Percentiles rank a stretch among this genome's conserved stretches.
These are phyloP conservation scores for Pelargonium myrrhifolium DNA, from an alignment of 441 rosid species.

Conservation along the genomic window DNA sequence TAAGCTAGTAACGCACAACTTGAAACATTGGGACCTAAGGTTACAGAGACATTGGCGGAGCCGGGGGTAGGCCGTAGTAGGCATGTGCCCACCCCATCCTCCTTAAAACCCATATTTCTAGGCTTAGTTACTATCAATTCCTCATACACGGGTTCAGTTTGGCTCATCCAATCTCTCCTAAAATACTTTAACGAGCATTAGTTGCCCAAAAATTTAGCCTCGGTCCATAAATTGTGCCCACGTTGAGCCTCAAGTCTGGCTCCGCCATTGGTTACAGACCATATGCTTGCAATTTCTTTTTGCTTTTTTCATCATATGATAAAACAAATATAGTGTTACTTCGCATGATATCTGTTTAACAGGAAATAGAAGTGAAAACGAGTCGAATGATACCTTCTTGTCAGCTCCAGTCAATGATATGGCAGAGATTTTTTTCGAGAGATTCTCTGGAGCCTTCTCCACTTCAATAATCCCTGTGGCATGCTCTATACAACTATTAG, in stretches of 20 bases:
- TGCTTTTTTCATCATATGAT: not conserved
- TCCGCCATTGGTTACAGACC: too few species aligned
- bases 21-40: not conserved
- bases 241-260: too few species aligned
- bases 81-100: too few species aligned
- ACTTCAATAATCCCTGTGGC: conserved; percentile 74
- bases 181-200: too few species aligned
- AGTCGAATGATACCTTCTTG: conserved; percentile 48
- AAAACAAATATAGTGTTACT: not conserved
- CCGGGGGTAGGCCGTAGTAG: too few species aligned
- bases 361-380: not conserved
- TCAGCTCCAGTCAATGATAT: conserved; percentile 54
- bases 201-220: too few species aligned
- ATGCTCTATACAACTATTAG: conserved; percentile 87
- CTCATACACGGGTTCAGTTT: too few species aligned
- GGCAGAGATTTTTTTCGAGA: conserved; percentile 64
- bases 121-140: too few species aligned
- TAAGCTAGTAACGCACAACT: not conserved
- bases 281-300: not conserved
- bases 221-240: too few species aligned
- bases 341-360: not conserved
- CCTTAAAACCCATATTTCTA: too few species aligned
- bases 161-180: too few species aligned
- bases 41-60: too few species aligned
- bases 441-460: conserved; percentile 68